Percentiles rank a stretch among this genome's conserved stretches.
Evolutionary conservation across 1,139 yeast species (phyloP).

Genomic region (Sugiyamaella paludigena): DNA sequence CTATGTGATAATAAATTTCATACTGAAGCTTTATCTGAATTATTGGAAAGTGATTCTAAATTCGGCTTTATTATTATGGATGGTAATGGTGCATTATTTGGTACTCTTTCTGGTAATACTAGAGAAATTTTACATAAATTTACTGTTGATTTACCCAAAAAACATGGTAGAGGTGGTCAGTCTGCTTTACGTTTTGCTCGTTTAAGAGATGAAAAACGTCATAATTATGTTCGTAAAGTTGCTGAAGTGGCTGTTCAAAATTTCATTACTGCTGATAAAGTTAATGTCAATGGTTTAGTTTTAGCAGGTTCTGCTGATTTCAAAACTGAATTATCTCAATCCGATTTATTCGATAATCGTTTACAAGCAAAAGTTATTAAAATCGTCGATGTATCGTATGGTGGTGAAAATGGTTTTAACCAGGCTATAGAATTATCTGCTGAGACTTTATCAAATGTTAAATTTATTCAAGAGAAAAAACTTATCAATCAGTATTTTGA

Average conservation of each 20-base stretch:
- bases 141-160: conserved; percentile 95
- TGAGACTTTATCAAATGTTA: conserved; percentile 93
- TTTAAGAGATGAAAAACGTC: conserved; percentile 98
- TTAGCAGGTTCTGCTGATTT: conserved; percentile 99
- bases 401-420: conserved; percentile 98
- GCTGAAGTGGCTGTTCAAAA: conserved; percentile 98
- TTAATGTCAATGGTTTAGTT: conserved; percentile 88
- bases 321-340: conserved; percentile 87
- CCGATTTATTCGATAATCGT: conserved; percentile 90
- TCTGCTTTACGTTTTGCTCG: conserved; percentile 98
- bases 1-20: conserved; percentile 97
- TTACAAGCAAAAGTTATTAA: conserved; percentile 83
- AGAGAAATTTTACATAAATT: conserved; percentile 95
- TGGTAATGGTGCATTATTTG: conserved; percentile 97
- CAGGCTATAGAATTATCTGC: conserved; percentile 98
- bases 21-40: conserved; percentile 92
- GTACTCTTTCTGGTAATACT: conserved; percentile 94
- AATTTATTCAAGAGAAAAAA: conserved; percentile 97
- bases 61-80: conserved; percentile 98
- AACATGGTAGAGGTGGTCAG: conserved; percentile 99
- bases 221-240: conserved; percentile 94
- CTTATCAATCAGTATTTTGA: conserved; percentile 87
- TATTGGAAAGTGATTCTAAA: conserved; percentile 90
- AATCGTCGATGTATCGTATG: conserved; percentile 94
- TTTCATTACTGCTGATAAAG: conserved; percentile 89